Evolutionary conservation across 2,329 filamentous ascomycete species (phyloP), one percentile per base, ranked within the genome.

Genomic region (Gaeumannomyces sp.): DNA sequence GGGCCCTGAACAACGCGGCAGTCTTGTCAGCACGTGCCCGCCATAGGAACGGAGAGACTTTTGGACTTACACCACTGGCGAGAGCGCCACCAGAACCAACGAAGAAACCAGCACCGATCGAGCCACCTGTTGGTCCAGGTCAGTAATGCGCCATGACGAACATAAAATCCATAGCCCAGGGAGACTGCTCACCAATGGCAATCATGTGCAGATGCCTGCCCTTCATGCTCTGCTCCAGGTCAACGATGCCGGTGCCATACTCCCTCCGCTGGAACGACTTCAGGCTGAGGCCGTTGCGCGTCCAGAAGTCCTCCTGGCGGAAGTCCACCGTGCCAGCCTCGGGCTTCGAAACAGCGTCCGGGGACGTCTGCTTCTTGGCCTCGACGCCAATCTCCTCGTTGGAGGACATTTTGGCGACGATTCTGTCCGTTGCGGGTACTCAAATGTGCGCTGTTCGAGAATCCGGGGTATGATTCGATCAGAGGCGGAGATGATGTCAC

Each of bases 21-120:
- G 25, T 19, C 16, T 28, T 16, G 57, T 59, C 25, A 33, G 27
- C 19, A 19, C 5, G 59, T 8, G 29, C 16, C 27, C 11, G 16
- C 2, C 45, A 8, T 11, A 4, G 35, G 25, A 1, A n/a, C 4
- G 31, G 5, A 62, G 29, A 5, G 8, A 11, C 16, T 27, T 62
- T 27, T 28, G 16, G 19, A 73, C 76, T 68, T 74, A 79, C 77
- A 73, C 83, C 83, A 29, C 71, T 79, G 66, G 69, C 67, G 16
- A 86, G 75, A 64, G 82, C 82, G 67, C 76, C 72, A 66, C 83
- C 83, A 14, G 82, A 84, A 70, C 84, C 83, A 67, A 87, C 84
- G 74, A 86, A 87, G 78, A 87, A 85, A 75, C 84, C 84, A 66
- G 84, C 84, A 72, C 84, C 84, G 60, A 87, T 87, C 29, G 82